These are phyloP conservation scores for Hymenoscyphus infarciens DNA, from an alignment of 2,329 filamentous ascomycete genomes.

Conservation along the genomic window DNA sequence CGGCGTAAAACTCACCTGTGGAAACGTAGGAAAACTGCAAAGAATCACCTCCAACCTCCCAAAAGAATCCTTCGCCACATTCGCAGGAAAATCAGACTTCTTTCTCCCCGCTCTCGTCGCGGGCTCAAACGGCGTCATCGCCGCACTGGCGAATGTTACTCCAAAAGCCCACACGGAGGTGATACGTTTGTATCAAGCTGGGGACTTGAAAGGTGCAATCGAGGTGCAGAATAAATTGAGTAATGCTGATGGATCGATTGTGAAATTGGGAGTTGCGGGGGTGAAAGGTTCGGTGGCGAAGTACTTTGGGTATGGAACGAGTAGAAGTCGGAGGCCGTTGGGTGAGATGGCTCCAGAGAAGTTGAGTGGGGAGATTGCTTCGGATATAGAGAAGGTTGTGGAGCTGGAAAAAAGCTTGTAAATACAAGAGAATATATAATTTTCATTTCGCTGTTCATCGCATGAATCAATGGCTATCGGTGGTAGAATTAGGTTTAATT, in stretches of 20 bases:
- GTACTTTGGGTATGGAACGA: conserved; percentile 57
- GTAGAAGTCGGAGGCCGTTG: conserved; percentile 30
- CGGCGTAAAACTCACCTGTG: conserved; percentile 84
- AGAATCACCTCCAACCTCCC: conserved; percentile 55
- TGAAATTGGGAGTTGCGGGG: conserved; percentile 61
- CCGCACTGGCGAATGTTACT: conserved; percentile 64
- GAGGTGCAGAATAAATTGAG: conserved; percentile 60
- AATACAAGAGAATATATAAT: not conserved
- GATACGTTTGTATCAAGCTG: conserved; percentile 53
- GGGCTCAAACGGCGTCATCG: conserved; percentile 66
- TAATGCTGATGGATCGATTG: conserved; percentile 62
- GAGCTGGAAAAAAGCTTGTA: conserved; percentile 1
- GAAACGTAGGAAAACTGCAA: conserved; percentile 80
- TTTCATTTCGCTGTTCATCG: too few species aligned
- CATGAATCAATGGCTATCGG: too few species aligned
- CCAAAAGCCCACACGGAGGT: conserved; percentile 59
- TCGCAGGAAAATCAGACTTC: conserved; percentile 5
- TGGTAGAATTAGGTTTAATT: too few species aligned
- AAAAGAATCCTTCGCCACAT: not conserved
- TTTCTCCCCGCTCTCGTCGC: conserved; percentile 45
- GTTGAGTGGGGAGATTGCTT: not conserved
- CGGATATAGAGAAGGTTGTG: not conserved
- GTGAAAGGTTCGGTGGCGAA: conserved; percentile 59
- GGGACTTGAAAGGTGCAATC: conserved; percentile 54
- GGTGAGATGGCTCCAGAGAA: conserved; percentile 2